phyloP scores from a whole-genome alignment of 2,329 filamentous ascomycete species.

The Arthrobotrys iridis region DNA sequence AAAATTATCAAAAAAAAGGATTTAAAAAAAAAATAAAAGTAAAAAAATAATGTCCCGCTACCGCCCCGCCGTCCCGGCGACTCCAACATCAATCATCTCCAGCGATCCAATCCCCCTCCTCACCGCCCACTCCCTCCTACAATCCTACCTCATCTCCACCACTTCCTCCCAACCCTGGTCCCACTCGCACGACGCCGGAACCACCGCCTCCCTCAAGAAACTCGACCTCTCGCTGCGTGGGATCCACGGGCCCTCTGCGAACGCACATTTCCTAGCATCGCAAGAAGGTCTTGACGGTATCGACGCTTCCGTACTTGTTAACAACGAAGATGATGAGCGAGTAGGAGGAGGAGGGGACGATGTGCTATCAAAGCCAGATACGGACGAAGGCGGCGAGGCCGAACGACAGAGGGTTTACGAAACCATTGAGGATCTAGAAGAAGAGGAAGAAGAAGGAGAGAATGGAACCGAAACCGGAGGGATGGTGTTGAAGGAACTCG shows the following conservation, averaged over 20 bases:
- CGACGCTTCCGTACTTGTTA: not conserved
- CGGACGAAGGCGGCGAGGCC: slow-evolving; percentile 40
- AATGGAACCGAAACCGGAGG: slow-evolving; percentile 26
- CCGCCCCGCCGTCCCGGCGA: slow-evolving; percentile 12
- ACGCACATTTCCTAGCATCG: slow-evolving; percentile 4
- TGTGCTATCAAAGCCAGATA: slow-evolving; percentile 28
- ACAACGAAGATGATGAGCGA: not conserved
- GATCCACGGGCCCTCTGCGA: slow-evolving; percentile 37
- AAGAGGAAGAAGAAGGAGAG: slow-evolving; percentile 44
- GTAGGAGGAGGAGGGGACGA: not conserved
- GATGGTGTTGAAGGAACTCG: slow-evolving; percentile 22
- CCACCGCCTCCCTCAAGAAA: slow-evolving; percentile 46
- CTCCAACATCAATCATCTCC: slow-evolving; percentile 32
- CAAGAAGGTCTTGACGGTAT: no score
- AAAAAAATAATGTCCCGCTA: slow-evolving; percentile 39
- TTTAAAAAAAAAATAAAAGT: not conserved
- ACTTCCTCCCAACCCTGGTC: slow-evolving; percentile 46
- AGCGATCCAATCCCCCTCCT: not conserved
- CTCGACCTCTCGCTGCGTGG: slow-evolving; percentile 51
- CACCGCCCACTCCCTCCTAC: slow-evolving; percentile 46
- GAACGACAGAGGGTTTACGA: slow-evolving; percentile 52
- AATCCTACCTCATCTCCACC: slow-evolving; percentile 46
- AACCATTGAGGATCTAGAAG: slow-evolving; percentile 42
- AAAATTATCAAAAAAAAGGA: no score
- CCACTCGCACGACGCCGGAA: slow-evolving; percentile 49